Evolutionary conservation across 2,329 filamentous ascomycete species (phyloP), one percentile per base, ranked within the genome.

Genomic region (Aspergillus sp.): DNA sequence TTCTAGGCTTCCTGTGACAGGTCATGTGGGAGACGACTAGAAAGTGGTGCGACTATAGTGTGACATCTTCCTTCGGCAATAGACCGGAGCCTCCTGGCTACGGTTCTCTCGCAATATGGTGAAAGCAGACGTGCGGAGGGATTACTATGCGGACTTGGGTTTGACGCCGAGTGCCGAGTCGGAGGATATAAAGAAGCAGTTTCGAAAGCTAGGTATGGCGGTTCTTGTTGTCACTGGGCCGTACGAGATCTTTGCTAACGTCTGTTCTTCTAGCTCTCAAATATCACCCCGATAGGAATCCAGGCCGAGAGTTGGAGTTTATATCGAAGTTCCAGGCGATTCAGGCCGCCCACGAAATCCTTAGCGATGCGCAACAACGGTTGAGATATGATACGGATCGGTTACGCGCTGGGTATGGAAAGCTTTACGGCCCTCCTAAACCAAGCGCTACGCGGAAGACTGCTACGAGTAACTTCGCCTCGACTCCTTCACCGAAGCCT

Each of bases 221-320:
- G 49, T 31, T 42, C 5, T 42, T 4, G 26, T 6, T 12, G 16
- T 10, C 11, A 7, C 9, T 54, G 45, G 22, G 18, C 26, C 24
- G 31, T 6, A 49, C 42, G 39, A 46, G 16, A 3, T 10, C 7
- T 5, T 36, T 29, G 53, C 59, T 68, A 46, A 71, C 50, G 10
- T 39, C 32, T 31, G 39, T 29, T 29, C 1, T 29, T 29, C 47
- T 58, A 92, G 92, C 92, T 52, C 81, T 96, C 51, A 90, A 90
- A 74, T 96, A 90, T 70, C 92, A 96, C 71, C 92, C 92, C 7
- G 92, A 96, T 73, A 89, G 92, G 60, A 96, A 96, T 71, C 91
- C 89, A 11, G 92, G 92, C 54, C 86, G 85, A 70, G 92, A 96
- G 76, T 78, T 85, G 58, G 91, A 94, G 70, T 90, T 89, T 71